phyloP scores from a whole-genome alignment of 202 grass and related monocot genomes.

The Schoenoplectus tabernaemontani region DNA sequence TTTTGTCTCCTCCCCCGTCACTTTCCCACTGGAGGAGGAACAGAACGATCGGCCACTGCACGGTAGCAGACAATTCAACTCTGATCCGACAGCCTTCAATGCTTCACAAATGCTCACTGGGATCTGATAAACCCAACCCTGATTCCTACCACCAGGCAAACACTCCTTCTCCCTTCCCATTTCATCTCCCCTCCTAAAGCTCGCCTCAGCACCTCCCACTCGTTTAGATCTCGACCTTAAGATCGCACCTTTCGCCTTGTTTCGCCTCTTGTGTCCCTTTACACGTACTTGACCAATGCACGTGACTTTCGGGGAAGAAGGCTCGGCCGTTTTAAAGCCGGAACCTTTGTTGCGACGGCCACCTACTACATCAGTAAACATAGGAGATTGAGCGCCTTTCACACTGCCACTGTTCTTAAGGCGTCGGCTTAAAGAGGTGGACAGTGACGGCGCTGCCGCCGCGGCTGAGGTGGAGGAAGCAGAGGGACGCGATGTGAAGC shows the following conservation, averaged over 20 bases:
- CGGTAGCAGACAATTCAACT: conserved; percentile 40
- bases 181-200: conserved; percentile 54
- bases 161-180: conserved; percentile 34
- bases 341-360: conserved; percentile 34
- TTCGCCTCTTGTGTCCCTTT: conserved; percentile 66
- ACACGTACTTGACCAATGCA: conserved; percentile 95
- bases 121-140: conserved; percentile 88
- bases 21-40: conserved; percentile 32
- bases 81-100: conserved; percentile 65
- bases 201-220: conserved; percentile 37
- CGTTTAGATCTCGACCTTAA: conserved; percentile 54
- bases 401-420: conserved; percentile 72
- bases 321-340: conserved; percentile 68
- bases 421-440: conserved; percentile 51
- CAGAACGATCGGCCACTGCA: conserved; percentile 60
- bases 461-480: conserved; percentile 28
- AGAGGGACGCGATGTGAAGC: conserved; percentile 77
- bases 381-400: conserved; percentile 90
- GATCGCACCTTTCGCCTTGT: conserved; percentile 40
- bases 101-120: conserved; percentile 90
- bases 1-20: conserved; percentile 13
- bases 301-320: conserved; percentile 92
- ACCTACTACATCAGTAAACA: conserved; percentile 49
- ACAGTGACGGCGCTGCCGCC: conserved; percentile 30
- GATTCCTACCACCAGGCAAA: conserved; percentile 44